phyloP scores from a whole-genome alignment of 345 rosid genomes.

The Geranium rotundifolium region DNA sequence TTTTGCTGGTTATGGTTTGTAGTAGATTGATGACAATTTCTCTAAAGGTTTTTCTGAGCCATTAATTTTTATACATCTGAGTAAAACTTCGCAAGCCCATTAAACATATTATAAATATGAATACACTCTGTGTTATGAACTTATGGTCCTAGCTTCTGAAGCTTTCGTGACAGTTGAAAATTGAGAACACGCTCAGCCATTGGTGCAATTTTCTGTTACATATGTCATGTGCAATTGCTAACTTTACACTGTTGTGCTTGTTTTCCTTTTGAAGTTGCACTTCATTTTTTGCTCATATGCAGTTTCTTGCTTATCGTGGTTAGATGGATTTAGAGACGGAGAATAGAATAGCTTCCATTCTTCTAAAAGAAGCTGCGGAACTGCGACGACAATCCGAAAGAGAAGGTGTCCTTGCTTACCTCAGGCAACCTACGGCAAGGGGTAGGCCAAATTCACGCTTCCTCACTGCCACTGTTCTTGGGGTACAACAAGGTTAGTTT shows the following conservation, averaged over 20 bases:
- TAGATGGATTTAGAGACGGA: constrained; percentile 88
- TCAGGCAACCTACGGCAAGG: constrained; percentile 47
- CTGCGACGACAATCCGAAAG: constrained; percentile 62
- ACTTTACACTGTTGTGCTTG: not conserved
- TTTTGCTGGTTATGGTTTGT: too few relatives aligned
- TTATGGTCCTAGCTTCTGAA: not conserved
- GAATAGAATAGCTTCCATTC: constrained; percentile 75
- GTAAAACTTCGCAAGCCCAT: too few relatives aligned
- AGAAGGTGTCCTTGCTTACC: constrained; percentile 74
- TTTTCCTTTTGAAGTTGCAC: not conserved
- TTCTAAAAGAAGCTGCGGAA: constrained; percentile 90
- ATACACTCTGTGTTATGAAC: not conserved
- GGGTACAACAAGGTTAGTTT: constrained; percentile 71
- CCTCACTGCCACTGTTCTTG: constrained; percentile 83
- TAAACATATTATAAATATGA: too few relatives aligned
- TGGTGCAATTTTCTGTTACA: not conserved
- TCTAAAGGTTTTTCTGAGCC: too few relatives aligned
- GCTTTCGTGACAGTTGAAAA: too few relatives aligned
- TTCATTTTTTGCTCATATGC: not conserved
- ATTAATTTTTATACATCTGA: too few relatives aligned
- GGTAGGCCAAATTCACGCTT: constrained; percentile 76
- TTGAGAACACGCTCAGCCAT: not conserved
- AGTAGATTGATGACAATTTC: too few relatives aligned
- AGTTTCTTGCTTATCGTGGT: not conserved
- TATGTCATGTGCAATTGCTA: not conserved